Conservation (phyloP, 1,284 basidiomycete species). For the Ceratobasidium sp. region DNA sequence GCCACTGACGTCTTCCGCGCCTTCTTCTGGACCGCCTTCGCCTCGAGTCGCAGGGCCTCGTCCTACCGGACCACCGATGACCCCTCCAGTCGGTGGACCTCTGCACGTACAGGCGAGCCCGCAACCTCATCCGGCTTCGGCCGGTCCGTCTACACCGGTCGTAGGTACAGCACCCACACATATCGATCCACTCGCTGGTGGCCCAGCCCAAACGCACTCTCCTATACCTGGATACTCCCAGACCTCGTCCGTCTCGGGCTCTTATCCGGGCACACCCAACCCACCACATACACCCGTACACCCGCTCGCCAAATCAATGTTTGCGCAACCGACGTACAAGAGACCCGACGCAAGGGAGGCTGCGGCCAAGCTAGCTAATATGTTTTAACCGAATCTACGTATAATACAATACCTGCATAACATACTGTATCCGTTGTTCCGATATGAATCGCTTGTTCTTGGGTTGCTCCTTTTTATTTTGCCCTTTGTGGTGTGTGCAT, state of each 20-base stretch:
- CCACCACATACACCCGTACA: constrained; percentile 50
- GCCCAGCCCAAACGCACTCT: constrained; percentile 10
- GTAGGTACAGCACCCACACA: constrained; percentile 16
- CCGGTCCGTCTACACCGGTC: constrained; percentile 49
- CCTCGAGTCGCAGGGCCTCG: constrained; percentile 15
- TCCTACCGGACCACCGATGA: constrained; percentile 52
- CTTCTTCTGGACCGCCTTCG: constrained; percentile 22
- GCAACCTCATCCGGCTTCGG: not conserved
- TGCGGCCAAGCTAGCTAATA: constrained; percentile 86
- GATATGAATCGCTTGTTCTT: constrained; percentile 16
- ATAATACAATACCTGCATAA: not conserved
- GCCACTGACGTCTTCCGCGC: constrained; percentile 27
- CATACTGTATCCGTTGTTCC: constrained; percentile 3
- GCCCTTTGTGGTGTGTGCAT: not conserved
- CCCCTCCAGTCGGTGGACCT: constrained; percentile 23
- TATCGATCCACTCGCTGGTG: constrained; percentile 13
- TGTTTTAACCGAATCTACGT: constrained; percentile 63
- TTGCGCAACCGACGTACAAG: constrained; percentile 68
- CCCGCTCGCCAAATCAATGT: constrained; percentile 70
- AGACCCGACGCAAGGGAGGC: constrained; percentile 80
- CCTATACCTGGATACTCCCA: constrained; percentile 13
- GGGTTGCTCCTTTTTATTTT: not conserved
- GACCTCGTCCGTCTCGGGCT: constrained; percentile 43
- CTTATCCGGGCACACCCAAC: constrained; percentile 59
- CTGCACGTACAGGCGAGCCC: not conserved